phyloP scores from a whole-genome alignment of 129 eudicot species.

The Escallonia herrerae region DNA sequence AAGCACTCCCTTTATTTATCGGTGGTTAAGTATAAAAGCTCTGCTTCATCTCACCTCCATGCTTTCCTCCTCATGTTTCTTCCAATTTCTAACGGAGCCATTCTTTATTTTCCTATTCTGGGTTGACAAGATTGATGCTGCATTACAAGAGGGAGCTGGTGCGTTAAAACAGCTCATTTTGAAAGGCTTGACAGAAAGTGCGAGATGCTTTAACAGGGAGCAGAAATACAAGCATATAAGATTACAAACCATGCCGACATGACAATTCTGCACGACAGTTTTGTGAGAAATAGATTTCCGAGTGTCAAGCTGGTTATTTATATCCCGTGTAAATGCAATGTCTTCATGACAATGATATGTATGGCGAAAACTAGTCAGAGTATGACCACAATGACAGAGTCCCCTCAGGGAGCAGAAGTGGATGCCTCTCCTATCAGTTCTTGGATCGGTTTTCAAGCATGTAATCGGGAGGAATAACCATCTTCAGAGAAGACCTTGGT shows the following conservation, averaged over 20 bases:
- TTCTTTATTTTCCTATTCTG: too few relatives aligned
- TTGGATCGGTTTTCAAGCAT: too few relatives aligned
- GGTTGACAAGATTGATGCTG: conserved; percentile 56
- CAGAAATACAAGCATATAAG: conserved; percentile 89
- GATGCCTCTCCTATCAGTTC: too few relatives aligned
- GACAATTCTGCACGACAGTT: conserved; percentile 3
- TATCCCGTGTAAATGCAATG: not conserved
- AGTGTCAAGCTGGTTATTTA: not conserved
- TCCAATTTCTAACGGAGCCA: too few relatives aligned
- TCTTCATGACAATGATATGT: too few relatives aligned
- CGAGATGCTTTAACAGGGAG: conserved; percentile 52
- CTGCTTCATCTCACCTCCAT: too few relatives aligned
- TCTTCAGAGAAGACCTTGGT: too few relatives aligned
- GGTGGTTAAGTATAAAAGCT: not conserved
- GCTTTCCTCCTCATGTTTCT: too few relatives aligned
- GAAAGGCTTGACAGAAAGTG: conserved; percentile 56
- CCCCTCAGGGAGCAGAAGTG: too few relatives aligned
- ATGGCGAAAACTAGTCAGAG: too few relatives aligned
- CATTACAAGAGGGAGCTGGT: conserved; percentile 61
- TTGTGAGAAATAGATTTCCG: not conserved
- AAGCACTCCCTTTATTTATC: not conserved
- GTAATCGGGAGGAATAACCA: too few relatives aligned
- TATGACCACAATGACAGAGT: too few relatives aligned
- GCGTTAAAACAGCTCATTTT: conserved; percentile 43
- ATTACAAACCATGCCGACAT: conserved; percentile 34